These are phyloP conservation scores for Leccinum barrowsii DNA, from an alignment of 768 basidiomycete genomes.

Conservation along the genomic window DNA sequence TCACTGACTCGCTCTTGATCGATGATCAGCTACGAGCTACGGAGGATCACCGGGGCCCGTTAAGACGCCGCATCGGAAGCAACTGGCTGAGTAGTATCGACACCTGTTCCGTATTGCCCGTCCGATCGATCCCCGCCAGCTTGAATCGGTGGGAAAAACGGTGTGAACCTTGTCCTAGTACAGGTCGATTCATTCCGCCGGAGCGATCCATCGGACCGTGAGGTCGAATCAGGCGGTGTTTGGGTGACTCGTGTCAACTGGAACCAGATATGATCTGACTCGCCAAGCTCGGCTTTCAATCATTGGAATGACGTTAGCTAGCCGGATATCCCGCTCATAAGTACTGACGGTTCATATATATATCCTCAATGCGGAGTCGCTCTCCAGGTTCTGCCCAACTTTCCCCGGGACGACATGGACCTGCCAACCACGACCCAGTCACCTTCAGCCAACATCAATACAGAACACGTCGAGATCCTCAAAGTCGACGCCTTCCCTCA, in stretches of 20 bases:
- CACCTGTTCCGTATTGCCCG: not conserved
- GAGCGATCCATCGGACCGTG: not conserved
- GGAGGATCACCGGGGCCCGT: not conserved
- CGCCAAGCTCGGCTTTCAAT: not conserved
- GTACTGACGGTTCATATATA: conserved; percentile 8
- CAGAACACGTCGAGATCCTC: conserved; percentile 18
- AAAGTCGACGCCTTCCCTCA: conserved; percentile 29
- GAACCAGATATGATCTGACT: not conserved
- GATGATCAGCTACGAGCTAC: not conserved
- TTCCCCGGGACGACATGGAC: conserved; percentile 6
- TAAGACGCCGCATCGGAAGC: not conserved
- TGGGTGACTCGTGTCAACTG: not conserved
- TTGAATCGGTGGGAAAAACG: not conserved
- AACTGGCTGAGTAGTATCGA: not conserved
- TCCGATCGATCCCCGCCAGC: not conserved
- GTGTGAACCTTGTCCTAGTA: not conserved
- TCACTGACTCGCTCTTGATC: not conserved
- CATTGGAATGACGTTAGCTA: not conserved
- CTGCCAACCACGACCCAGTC: not conserved
- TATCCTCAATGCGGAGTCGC: not conserved
- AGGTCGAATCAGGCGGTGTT: not conserved
- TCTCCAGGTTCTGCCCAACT: not conserved
- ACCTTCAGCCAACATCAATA: not conserved
- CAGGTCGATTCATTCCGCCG: not conserved
- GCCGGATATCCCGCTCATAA: not conserved